Conservation (phyloP, 176 grass and related monocot genomes). For the Coix lacrymajobi region DNA sequence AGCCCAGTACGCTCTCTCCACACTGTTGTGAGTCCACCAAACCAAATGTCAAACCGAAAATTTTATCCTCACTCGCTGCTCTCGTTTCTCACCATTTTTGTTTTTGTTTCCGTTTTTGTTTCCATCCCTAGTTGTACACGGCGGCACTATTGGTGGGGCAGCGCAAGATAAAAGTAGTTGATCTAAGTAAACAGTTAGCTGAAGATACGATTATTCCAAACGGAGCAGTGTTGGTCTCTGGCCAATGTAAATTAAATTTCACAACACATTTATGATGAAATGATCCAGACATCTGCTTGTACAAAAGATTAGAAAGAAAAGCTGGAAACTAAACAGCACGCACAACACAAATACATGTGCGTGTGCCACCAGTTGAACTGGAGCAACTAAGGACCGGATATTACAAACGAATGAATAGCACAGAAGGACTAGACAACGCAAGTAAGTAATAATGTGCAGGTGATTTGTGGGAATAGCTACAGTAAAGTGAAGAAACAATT, state of each 20-base stretch:
- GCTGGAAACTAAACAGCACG: conserved; percentile 1
- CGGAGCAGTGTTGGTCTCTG: no score
- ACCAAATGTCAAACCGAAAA: no score
- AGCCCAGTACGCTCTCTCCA: no score
- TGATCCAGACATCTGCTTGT: background rate
- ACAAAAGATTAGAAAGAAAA: background rate
- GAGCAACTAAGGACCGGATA: background rate
- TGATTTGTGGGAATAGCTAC: conserved; percentile 10
- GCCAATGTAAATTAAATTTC: background rate
- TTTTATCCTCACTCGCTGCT: no score
- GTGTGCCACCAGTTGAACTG: background rate
- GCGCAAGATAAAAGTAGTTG: no score
- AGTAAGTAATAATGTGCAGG: background rate
- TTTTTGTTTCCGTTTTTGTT: no score
- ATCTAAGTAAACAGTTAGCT: no score
- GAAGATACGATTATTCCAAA: no score
- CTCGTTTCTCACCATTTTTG: no score
- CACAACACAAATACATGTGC: conserved; percentile 36
- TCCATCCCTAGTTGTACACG: no score
- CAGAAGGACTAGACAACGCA: background rate
- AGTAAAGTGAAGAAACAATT: background rate
- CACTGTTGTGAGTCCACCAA: no score
- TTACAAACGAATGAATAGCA: conserved; percentile 25
- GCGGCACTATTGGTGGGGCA: no score
- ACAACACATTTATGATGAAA: background rate